These are phyloP conservation scores for Diaporthe eres DNA, from an alignment of 2,329 filamentous ascomycete genomes.

Conservation along the genomic window DNA sequence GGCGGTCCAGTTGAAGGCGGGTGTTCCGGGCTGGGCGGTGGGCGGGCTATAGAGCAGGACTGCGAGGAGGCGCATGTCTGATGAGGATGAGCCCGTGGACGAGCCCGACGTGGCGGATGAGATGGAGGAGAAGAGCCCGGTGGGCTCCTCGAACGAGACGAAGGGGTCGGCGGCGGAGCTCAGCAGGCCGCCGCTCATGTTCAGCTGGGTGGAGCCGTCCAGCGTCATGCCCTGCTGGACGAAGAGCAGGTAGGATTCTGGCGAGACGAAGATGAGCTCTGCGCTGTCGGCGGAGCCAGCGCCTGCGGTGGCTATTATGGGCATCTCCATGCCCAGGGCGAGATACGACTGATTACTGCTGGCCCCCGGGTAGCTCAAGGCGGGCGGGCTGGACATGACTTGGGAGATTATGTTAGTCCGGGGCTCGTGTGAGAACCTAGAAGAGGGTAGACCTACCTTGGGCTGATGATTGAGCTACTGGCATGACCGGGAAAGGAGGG, in stretches of 20 bases:
- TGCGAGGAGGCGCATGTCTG: conserved; percentile 39
- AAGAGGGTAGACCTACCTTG: not conserved
- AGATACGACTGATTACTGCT: conserved; percentile 30
- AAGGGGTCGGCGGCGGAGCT: conserved; percentile 41
- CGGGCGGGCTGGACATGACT: conserved; percentile 37
- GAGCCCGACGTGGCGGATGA: conserved; percentile 30
- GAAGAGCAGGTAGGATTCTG: conserved; percentile 40
- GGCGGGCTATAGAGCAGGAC: conserved; percentile 36
- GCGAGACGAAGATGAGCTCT: conserved; percentile 37
- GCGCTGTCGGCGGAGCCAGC: conserved; percentile 34
- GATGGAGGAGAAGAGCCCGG: conserved; percentile 47
- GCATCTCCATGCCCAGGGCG: conserved; percentile 40
- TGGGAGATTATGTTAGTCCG: not conserved
- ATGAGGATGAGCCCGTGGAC: conserved; percentile 44
- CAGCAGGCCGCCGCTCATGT: conserved; percentile 41
- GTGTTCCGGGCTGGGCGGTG: not conserved
- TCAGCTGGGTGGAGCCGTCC: conserved; percentile 33
- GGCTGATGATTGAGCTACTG: conserved; percentile 23
- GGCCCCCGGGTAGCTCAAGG: conserved; percentile 35
- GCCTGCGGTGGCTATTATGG: conserved; percentile 39
- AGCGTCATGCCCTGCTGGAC: conserved; percentile 41
- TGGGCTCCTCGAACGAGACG: conserved; percentile 46
- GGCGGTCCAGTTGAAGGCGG: conserved; percentile 37
- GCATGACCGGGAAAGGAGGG: conserved; percentile 35
- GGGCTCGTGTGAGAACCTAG: not conserved